Conservation (phyloP, 1,139 yeast species). For the Saccharomyces pastorianus region DNA sequence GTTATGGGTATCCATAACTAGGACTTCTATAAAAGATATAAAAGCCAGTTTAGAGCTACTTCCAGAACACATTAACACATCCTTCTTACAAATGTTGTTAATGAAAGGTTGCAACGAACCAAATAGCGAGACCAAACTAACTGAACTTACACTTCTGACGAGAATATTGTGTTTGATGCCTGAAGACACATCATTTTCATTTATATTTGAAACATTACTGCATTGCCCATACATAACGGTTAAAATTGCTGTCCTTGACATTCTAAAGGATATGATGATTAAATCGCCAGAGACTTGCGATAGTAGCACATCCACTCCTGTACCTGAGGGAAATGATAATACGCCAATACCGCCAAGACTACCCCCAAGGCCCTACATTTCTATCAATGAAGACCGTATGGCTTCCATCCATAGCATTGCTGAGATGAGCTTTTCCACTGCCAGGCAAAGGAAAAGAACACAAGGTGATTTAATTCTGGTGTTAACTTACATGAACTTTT, state of each 20-base stretch:
- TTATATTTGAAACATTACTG: constrained; percentile 55
- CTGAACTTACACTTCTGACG: constrained; percentile 44
- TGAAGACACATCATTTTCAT: constrained; percentile 50
- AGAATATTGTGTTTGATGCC: constrained; percentile 49
- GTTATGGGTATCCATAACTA: constrained; percentile 36
- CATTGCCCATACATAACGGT: constrained; percentile 61
- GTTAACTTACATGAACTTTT: constrained; percentile 23
- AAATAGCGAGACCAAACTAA: constrained; percentile 22
- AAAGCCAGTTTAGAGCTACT: constrained; percentile 18
- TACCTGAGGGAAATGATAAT: no score
- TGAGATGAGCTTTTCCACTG: constrained; percentile 15
- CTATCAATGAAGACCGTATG: constrained; percentile 25
- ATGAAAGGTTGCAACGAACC: constrained; percentile 33
- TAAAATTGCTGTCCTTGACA: constrained; percentile 52
- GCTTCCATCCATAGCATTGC: constrained; percentile 28
- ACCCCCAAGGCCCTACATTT: constrained; percentile 26
- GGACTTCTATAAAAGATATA: constrained; percentile 28
- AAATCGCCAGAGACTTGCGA: constrained; percentile 15
- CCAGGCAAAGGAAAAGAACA: constrained; percentile 3
- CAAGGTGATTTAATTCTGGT: constrained; percentile 14
- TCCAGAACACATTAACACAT: constrained; percentile 30
- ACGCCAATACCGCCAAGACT: constrained; percentile 12
- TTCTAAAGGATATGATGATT: constrained; percentile 56
- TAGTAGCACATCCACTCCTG: neutral
- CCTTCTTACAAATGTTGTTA: constrained; percentile 42